phyloP scores from a whole-genome alignment of 2,329 filamentous ascomycete species.

The Colletotrichum truncatum region DNA sequence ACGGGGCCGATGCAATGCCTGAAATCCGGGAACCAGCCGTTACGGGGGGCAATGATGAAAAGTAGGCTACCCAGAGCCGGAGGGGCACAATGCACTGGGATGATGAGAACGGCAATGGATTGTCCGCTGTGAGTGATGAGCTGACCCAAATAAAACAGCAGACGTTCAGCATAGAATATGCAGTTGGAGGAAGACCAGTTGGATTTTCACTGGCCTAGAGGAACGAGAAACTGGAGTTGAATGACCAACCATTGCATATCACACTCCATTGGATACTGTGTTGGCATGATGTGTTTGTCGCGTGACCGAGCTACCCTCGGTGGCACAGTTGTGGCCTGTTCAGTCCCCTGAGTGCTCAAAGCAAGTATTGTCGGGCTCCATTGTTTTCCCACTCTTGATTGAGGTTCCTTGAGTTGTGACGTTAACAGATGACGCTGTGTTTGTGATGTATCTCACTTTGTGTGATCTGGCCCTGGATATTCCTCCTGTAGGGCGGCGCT shows the following conservation, averaged over 20 bases:
- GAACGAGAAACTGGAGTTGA: background rate
- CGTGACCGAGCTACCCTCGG: constrained; percentile 22
- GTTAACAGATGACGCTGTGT: background rate
- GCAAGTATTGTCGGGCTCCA: constrained; percentile 2
- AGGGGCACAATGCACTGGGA: background rate
- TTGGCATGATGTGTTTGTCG: constrained; percentile 25
- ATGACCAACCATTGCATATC: background rate
- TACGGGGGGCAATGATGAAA: background rate
- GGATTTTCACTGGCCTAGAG: background rate
- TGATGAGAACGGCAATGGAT: background rate
- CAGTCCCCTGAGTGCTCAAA: background rate
- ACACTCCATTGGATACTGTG: constrained; percentile 8
- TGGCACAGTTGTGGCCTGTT: constrained; percentile 28
- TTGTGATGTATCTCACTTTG: background rate
- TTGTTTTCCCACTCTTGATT: constrained; percentile 14
- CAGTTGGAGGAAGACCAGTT: constrained; percentile 14
- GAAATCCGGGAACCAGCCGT: background rate
- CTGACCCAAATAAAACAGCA: background rate
- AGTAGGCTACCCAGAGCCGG: background rate
- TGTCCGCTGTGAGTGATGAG: background rate
- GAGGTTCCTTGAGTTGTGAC: background rate
- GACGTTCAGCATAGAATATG: background rate
- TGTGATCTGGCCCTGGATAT: background rate
- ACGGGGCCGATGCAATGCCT: background rate
- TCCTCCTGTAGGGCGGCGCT: background rate